These are phyloP conservation scores for Kodamaea ohmeri DNA, from an alignment of 1,139 yeast species.

Conservation along the genomic window DNA sequence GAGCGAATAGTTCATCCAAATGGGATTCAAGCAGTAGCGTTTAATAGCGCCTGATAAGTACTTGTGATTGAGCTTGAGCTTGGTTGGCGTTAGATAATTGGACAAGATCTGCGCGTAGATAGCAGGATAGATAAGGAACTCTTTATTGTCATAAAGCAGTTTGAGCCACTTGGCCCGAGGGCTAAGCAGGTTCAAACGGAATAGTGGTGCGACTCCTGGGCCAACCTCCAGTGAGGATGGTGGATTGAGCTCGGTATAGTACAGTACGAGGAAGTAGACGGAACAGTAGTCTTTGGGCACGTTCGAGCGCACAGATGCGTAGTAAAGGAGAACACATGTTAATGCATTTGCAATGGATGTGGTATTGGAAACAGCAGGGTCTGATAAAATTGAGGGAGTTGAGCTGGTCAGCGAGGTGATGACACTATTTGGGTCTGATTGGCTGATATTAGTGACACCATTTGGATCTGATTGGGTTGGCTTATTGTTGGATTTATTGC, in stretches of 20 bases:
- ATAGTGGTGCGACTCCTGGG: constrained; percentile 23
- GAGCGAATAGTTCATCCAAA: constrained; percentile 42
- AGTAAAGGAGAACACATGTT: constrained; percentile 29
- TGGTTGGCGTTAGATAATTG: constrained; percentile 44
- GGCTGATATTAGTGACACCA: no score
- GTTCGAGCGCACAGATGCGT: constrained; percentile 29
- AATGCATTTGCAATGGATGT: constrained; percentile 10
- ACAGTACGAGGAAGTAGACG: constrained; percentile 35
- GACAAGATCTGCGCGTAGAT: constrained; percentile 43
- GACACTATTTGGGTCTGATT: no score
- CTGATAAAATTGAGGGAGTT: background rate
- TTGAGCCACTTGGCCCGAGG: constrained; percentile 15
- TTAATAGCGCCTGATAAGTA: constrained; percentile 38
- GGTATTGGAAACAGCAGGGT: background rate
- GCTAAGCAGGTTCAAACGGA: constrained; percentile 26
- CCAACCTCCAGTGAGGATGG: constrained; percentile 31
- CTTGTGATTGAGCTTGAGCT: constrained; percentile 34
- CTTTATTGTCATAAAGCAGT: constrained; percentile 31
- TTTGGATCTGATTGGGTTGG: no score
- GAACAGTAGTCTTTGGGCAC: constrained; percentile 42
- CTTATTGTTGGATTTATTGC: no score
- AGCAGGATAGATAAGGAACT: constrained; percentile 33
- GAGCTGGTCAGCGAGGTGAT: no score
- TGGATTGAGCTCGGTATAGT: constrained; percentile 35
- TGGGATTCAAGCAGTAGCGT: constrained; percentile 36